phyloP scores from a whole-genome alignment of 129 eudicot genomes.

The Flaveria bidentis region DNA sequence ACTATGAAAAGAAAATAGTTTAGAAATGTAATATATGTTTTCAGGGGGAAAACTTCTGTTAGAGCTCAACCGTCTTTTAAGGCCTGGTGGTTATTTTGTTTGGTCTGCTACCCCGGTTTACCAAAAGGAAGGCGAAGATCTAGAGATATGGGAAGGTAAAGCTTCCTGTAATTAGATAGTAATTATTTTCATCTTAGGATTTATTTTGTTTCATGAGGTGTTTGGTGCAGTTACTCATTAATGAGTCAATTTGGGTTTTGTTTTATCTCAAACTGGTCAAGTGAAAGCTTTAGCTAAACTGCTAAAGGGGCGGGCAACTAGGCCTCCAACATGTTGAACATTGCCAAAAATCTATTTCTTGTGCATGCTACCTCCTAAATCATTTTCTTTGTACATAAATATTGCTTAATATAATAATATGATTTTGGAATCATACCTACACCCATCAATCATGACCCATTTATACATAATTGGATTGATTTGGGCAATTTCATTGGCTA shows the following conservation, averaged over 20 bases:
- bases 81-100: slow-evolving; percentile 66
- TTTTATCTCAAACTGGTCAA: not conserved
- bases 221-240: not conserved
- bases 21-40: slow-evolving; percentile 5
- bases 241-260: slow-evolving; percentile 1
- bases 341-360: not conserved
- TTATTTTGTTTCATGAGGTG: not conserved
- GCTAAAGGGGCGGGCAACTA: not conserved
- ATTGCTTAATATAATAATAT: not conserved
- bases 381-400: not conserved
- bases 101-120: slow-evolving; percentile 75
- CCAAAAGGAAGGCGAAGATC: slow-evolving; percentile 44
- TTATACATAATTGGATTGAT: not conserved
- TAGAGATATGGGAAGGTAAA: slow-evolving; percentile 56
- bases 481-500: not conserved
- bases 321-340: not conserved
- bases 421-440: not conserved
- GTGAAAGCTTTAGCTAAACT: not conserved
- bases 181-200: not conserved
- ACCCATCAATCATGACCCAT: not conserved
- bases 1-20: slow-evolving; percentile 17
- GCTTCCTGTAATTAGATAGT: not conserved
- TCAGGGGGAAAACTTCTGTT: slow-evolving; percentile 65
- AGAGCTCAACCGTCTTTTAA: slow-evolving; percentile 55
- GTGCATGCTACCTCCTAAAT: not conserved